Base-by-base conservation (phyloP, 2,329 filamentous ascomycete genomes). In the Fusarium papillatum region DNA sequence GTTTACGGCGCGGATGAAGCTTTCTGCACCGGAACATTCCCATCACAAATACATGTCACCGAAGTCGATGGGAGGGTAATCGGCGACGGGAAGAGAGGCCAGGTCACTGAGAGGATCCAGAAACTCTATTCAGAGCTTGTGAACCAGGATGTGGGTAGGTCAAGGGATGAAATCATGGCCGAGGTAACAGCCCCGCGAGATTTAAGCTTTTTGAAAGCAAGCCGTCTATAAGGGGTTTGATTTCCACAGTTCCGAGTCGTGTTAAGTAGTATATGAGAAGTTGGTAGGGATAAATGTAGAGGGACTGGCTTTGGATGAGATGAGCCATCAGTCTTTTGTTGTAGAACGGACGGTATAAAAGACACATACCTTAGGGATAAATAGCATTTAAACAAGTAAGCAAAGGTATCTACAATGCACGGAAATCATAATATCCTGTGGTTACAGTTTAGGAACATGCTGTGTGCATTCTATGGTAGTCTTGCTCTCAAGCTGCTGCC, bases 41-140 rank as follows among this genome's bases (percentile, higher is more conserved):
- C 57, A n/a, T 61, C 57, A 39, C 57, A 61, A 19, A 61, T 61
- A 26, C 57, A 61, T 24, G 57, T 61, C n/a, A 61, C 57, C 4
- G 22, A 61, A 24, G 17, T 61, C 17, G 57, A 61, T 41, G 57
- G 57, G 6, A 38, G 57, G 3, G 14, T 10, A 39, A 61, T 61
- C 36, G 22, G 57, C 4, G 36, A 61, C 26, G 57, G 57, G 8
- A 41, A 61, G 17, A 24, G 57, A 19, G 57, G 57, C 0, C 16
- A 36, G 3, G 36, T 29, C 24, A 61, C 57, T 16, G 22, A 61
- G 36, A 38, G 36, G 0, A 61, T 41, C 10, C 57, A 61, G 10
- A 19, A 61, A 10, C 34, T 61, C n/a, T 61, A 61, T n/a, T 26
- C 7, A 3, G 9, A 29, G 34, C 34, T 61, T 17, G 57, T 61